These are phyloP conservation scores for Yamadazyma diddensiae DNA, from an alignment of 1,139 yeast species.

Conservation along the genomic window DNA sequence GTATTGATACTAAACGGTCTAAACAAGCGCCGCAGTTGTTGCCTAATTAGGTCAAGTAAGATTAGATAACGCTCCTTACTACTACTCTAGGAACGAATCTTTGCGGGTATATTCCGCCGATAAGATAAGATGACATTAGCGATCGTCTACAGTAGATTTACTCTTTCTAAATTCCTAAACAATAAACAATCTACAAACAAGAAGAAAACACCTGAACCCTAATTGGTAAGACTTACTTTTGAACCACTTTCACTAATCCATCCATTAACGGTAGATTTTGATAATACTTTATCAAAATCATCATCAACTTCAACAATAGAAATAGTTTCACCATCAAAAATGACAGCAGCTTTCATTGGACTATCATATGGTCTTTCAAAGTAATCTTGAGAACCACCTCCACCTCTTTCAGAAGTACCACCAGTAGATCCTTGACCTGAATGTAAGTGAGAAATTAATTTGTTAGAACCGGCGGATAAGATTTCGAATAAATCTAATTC, in stretches of 20 bases:
- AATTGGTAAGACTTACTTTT: constrained; percentile 20
- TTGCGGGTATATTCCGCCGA: not conserved
- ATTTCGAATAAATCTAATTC: constrained; percentile 81
- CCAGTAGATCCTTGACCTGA: constrained; percentile 67
- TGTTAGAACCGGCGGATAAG: constrained; percentile 65
- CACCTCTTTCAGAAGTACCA: constrained; percentile 37
- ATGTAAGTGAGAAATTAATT: constrained; percentile 81
- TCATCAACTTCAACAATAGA: constrained; percentile 58
- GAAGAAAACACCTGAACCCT: constrained; percentile 5
- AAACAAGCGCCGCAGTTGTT: too few species aligned
- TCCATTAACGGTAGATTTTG: constrained; percentile 47
- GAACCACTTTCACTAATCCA: constrained; percentile 59
- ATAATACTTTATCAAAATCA: constrained; percentile 54
- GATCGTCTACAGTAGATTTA: too few species aligned
- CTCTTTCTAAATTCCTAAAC: constrained; percentile 1
- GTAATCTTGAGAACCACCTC: constrained; percentile 83
- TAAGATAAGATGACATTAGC: too few species aligned
- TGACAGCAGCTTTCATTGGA: constrained; percentile 85
- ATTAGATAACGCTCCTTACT: not conserved
- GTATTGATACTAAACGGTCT: too few species aligned
- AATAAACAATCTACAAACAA: constrained; percentile 3
- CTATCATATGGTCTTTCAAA: constrained; percentile 77
- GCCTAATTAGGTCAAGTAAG: too few species aligned
- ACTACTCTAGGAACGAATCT: not conserved
- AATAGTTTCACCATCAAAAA: constrained; percentile 58